Evolutionary conservation across 2,329 filamentous ascomycete species (phyloP).

Genomic region (Sporothrix humicola): DNA sequence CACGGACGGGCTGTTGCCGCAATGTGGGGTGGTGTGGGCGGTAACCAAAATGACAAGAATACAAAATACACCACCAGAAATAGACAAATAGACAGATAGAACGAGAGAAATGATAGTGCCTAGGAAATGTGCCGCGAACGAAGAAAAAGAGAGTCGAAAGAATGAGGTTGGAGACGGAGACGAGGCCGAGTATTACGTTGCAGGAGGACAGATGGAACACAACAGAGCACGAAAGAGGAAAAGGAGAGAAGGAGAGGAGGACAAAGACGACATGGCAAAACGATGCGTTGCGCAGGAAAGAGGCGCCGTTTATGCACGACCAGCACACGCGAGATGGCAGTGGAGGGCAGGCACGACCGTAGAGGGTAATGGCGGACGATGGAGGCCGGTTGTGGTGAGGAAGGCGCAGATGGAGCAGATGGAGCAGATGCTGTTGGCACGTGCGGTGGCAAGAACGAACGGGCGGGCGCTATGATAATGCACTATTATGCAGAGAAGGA

Average conservation of each 20-base stretch:
- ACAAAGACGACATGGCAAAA: background rate
- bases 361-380: background rate
- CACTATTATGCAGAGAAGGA: slow-evolving; percentile 24
- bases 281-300: slow-evolving; percentile 19
- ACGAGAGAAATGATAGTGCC: background rate
- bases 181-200: slow-evolving; percentile 20
- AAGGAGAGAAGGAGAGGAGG: background rate
- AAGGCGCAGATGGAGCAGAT: background rate
- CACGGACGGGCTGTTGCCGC: background rate
- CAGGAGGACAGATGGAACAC: background rate
- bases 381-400: background rate
- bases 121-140: background rate
- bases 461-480: slow-evolving; percentile 13
- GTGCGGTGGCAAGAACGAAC: slow-evolving; percentile 20
- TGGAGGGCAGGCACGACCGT: slow-evolving; percentile 4
- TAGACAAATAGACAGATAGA: background rate
- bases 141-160: background rate
- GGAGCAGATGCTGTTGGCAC: background rate
- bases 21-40: background rate
- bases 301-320: background rate
- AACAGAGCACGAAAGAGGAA: background rate
- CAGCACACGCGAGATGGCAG: slow-evolving; percentile 12
- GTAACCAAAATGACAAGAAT: background rate
- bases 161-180: background rate
- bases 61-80: background rate